These are phyloP conservation scores for Ricinus communis DNA, from an alignment of 345 rosid species.

Conservation along the genomic window DNA sequence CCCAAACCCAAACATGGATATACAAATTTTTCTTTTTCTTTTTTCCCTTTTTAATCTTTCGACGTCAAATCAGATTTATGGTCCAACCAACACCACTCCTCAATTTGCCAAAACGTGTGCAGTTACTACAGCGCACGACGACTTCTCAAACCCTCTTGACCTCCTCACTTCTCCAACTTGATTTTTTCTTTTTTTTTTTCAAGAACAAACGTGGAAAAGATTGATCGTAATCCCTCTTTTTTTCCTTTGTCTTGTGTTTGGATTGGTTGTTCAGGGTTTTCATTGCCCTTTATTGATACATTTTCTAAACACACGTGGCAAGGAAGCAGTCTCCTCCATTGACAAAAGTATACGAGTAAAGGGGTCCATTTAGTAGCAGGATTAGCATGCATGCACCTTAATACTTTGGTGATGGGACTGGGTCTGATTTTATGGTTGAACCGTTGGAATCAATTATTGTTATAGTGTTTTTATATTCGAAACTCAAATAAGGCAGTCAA, in stretches of 20 bases:
- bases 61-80: background rate
- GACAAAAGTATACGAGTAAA: background rate
- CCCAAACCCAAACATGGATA: background rate
- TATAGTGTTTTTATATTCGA: too few species aligned
- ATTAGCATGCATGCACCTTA: slow-evolving; percentile 8
- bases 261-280: background rate
- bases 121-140: background rate
- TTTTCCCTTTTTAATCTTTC: background rate
- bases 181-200: background rate
- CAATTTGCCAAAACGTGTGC: background rate
- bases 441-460: too few species aligned
- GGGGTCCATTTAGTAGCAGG: background rate
- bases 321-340: background rate
- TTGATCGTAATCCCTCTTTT: background rate
- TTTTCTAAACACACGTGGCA: slow-evolving; percentile 5
- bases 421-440: too few species aligned
- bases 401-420: background rate
- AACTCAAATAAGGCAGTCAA: too few species aligned
- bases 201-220: background rate
- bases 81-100: background rate
- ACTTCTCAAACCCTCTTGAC: background rate
- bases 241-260: background rate
- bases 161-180: background rate
- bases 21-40: background rate
- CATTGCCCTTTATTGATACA: background rate